A percentile compares a stretch with the other conserved stretches of the same genome.
These are phyloP conservation scores for Chaetomiaceae sp. DNA, from an alignment of 2,329 filamentous ascomycete species.

Conservation along the genomic window DNA sequence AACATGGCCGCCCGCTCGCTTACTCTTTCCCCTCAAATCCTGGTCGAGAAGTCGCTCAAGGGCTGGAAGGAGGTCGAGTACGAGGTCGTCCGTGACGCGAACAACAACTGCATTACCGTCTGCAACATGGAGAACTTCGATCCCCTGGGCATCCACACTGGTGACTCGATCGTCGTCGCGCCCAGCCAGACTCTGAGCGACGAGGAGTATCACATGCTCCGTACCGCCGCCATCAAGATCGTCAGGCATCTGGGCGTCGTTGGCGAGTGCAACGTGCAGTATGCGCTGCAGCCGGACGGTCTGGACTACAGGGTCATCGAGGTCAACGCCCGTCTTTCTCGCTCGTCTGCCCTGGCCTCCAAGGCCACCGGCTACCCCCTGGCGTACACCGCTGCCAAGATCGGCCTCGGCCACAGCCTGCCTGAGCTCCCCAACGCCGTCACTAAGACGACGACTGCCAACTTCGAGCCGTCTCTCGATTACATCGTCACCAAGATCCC, in stretches of 20 bases:
- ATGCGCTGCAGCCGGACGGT: conserved; percentile 91
- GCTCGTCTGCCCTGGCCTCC: conserved; percentile 92
- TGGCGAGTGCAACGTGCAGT: conserved; percentile 98
- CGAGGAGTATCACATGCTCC: conserved; percentile 99
- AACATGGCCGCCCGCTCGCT: conserved; percentile 90
- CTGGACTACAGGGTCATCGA: conserved; percentile 98
- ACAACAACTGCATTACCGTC: conserved; percentile 98
- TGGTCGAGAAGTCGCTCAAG: conserved; percentile 98
- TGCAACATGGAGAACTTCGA: conserved; percentile 99
- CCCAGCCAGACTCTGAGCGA: conserved; percentile 95
- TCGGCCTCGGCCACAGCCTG: conserved; percentile 89
- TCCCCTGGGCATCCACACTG: conserved; percentile 93
- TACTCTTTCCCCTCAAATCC: conserved; percentile 88
- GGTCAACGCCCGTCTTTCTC: conserved; percentile 96
- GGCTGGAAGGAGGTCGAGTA: conserved; percentile 99
- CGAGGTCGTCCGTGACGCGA: conserved; percentile 92
- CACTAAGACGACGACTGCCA: conserved; percentile 96
- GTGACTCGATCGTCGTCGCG: conserved; percentile 97
- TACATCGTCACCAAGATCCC: conserved; percentile 99
- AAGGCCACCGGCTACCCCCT: conserved; percentile 98
- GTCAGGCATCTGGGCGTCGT: conserved; percentile 95
- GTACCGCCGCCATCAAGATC: conserved; percentile 95
- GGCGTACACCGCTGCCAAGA: conserved; percentile 97
- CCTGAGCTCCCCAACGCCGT: conserved; percentile 96
- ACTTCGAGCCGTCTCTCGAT: conserved; percentile 95